phyloP scores from a whole-genome alignment of 495 filamentous ascomycete species.

The Neurospora sp. region DNA sequence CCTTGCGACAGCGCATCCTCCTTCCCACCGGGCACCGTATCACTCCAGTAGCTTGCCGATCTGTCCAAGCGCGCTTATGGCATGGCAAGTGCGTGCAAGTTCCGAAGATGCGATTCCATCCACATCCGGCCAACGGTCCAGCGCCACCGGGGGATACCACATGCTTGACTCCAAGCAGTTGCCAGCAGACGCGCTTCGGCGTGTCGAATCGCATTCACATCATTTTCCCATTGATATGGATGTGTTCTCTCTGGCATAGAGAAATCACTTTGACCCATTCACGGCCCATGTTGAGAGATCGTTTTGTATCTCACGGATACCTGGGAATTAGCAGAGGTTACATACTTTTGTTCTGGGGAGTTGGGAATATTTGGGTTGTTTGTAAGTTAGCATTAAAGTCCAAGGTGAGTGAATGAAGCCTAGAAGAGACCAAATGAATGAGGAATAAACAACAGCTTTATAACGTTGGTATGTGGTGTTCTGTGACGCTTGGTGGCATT shows the following conservation, averaged over 20 bases:
- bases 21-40: slow-evolving; percentile 43
- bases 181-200: slow-evolving; percentile 21
- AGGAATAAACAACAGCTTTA: not conserved
- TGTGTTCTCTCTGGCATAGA: slow-evolving; percentile 31
- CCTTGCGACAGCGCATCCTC: slow-evolving; percentile 32
- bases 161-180: not conserved
- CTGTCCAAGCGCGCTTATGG: slow-evolving; percentile 26
- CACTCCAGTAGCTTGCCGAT: slow-evolving; percentile 33
- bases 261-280: slow-evolving; percentile 18
- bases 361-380: not conserved
- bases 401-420: not conserved
- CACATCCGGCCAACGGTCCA: not conserved
- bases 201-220: slow-evolving; percentile 23
- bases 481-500: not conserved
- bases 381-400: not conserved
- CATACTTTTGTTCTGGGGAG: slow-evolving; percentile 2
- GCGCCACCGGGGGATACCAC: not conserved
- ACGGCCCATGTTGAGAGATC: slow-evolving; percentile 27
- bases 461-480: not conserved
- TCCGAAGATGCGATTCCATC: not conserved
- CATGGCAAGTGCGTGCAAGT: not conserved
- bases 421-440: not conserved
- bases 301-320: slow-evolving; percentile 20
- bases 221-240: slow-evolving; percentile 21
- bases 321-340: slow-evolving; percentile 33